phyloP scores from a whole-genome alignment of 2,329 filamentous ascomycete species.

The Fusarium piperis region DNA sequence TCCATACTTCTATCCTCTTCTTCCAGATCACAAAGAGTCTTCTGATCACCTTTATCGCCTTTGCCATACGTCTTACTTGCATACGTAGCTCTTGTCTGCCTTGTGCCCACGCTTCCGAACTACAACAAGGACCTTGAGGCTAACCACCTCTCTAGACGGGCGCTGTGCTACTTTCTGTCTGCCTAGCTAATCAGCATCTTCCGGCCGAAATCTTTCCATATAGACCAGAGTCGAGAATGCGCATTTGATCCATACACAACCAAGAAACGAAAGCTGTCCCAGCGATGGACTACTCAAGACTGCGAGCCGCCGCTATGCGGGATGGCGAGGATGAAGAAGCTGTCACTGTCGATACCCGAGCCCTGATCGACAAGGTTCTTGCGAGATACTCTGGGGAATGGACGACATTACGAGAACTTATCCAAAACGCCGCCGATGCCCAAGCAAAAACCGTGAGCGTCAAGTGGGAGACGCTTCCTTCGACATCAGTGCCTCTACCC shows the following conservation, averaged over 20 bases:
- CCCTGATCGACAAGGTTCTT: conserved; percentile 96
- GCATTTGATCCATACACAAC: conserved; percentile 14
- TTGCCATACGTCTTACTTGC: neutral
- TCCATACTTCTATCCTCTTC: conserved; percentile 9
- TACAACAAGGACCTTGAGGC: neutral
- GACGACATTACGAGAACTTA: conserved; percentile 88
- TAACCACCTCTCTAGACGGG: neutral
- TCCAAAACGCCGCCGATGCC: conserved; percentile 98
- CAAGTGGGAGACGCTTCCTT: conserved; percentile 91
- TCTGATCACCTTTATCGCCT: neutral
- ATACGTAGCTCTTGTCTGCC: conserved; percentile 35
- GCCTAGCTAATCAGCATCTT: neutral
- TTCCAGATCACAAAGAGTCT: neutral
- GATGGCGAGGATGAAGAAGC: conserved; percentile 93
- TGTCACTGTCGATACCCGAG: conserved; percentile 96
- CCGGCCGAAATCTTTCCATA: neutral
- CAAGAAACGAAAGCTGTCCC: neutral
- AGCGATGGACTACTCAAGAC: conserved; percentile 75
- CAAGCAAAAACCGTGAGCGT: conserved; percentile 89
- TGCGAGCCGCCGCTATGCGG: conserved; percentile 87
- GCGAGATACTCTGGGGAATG: conserved; percentile 97
- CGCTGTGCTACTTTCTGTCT: neutral
- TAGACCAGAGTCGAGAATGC: conserved; percentile 26
- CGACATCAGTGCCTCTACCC: conserved; percentile 77
- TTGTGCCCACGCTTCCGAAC: neutral